Evolutionary conservation across 371 early-diverging fungal species (phyloP).

Genomic region (Syncephalastrum sp.): DNA sequence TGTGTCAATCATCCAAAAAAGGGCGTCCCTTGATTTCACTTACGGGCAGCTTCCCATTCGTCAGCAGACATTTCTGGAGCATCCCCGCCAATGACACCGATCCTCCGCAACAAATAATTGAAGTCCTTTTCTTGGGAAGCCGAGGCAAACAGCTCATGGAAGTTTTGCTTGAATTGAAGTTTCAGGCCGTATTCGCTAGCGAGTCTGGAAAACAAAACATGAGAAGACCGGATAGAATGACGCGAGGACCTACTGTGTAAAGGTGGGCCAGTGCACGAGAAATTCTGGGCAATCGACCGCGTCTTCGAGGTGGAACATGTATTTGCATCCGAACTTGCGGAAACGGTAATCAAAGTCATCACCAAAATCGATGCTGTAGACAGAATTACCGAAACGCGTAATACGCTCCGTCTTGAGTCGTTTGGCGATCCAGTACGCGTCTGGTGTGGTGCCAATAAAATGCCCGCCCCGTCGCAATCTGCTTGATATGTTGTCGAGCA

Average conservation of each 20-base stretch:
- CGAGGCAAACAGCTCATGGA: constrained; percentile 80
- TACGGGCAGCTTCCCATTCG: constrained; percentile 94
- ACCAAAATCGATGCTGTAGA: constrained; percentile 84
- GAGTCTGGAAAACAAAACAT: constrained; percentile 46
- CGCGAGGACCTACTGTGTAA: constrained; percentile 58
- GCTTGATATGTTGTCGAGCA: constrained; percentile 81
- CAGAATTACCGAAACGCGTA: constrained; percentile 78
- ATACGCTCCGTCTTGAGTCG: constrained; percentile 33
- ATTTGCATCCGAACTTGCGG: constrained; percentile 80
- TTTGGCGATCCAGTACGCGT: constrained; percentile 86
- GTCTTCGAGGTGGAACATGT: constrained; percentile 94
- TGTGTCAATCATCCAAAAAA: neutral
- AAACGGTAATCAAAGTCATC: constrained; percentile 40
- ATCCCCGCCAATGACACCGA: constrained; percentile 79
- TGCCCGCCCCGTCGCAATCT: constrained; percentile 81
- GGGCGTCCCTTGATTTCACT: constrained; percentile 14
- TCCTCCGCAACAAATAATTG: constrained; percentile 64
- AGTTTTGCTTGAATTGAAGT: constrained; percentile 66
- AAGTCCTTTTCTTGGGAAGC: constrained; percentile 53
- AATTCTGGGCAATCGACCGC: constrained; percentile 99
- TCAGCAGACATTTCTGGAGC: constrained; percentile 67
- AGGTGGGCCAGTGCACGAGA: constrained; percentile 83
- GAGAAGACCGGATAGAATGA: neutral
- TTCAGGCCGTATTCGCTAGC: constrained; percentile 85
- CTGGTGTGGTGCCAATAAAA: constrained; percentile 95